Percentiles rank a stretch among this genome's conserved stretches.
Conservation (phyloP, 2,329 filamentous ascomycete genomes). For the Aureobasidium zeae region DNA sequence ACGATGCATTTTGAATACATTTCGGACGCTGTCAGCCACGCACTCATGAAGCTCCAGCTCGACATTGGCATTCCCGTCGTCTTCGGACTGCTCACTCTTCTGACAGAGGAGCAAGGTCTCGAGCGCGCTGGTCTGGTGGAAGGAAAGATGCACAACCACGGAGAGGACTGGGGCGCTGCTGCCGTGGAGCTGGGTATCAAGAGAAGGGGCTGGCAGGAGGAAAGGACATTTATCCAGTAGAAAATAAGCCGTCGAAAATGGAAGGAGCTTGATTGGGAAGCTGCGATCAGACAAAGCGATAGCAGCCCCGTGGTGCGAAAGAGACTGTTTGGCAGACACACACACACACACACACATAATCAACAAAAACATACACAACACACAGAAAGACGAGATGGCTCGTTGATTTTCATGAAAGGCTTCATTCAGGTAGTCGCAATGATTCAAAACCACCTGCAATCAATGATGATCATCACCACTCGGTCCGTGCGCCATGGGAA, state of each 20-base stretch:
- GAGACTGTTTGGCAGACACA: background rate
- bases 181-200: slow-evolving; percentile 92
- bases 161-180: slow-evolving; percentile 89
- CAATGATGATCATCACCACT: background rate
- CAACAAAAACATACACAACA: too few relatives aligned
- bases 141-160: slow-evolving; percentile 69
- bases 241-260: background rate
- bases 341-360: background rate
- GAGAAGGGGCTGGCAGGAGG: slow-evolving; percentile 72
- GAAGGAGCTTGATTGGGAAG: background rate
- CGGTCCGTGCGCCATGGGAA: background rate
- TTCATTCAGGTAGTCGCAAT: too few relatives aligned
- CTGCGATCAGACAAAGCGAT: background rate
- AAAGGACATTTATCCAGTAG: slow-evolving; percentile 44
- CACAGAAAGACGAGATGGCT: too few relatives aligned
- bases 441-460: background rate
- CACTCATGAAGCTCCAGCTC: slow-evolving; percentile 87
- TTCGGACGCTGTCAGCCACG: slow-evolving; percentile 78
- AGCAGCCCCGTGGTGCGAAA: background rate
- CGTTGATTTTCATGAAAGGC: too few relatives aligned
- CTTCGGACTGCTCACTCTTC: slow-evolving; percentile 82
- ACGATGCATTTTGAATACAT: slow-evolving; percentile 99
- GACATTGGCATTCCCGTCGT: slow-evolving; percentile 83
- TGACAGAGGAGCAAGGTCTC: slow-evolving; percentile 79
- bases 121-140: slow-evolving; percentile 64